Conservation (phyloP, 2,329 filamentous ascomycete species). For the Aspergillus niger region DNA sequence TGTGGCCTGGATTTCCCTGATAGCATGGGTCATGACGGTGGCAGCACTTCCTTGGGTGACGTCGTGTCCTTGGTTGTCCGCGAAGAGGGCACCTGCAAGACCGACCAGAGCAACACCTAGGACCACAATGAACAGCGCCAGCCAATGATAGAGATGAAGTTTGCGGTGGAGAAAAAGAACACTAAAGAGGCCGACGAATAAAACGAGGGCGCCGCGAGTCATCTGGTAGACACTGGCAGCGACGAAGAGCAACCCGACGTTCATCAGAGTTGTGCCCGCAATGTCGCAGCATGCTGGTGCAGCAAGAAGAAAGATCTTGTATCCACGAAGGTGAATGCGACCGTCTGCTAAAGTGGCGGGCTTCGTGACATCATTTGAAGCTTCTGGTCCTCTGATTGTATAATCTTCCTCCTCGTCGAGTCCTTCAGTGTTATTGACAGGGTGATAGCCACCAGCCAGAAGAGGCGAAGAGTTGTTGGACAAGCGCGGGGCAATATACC, state of each 20-base stretch:
- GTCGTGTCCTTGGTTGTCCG: constrained; percentile 53
- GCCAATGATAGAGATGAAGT: constrained; percentile 88
- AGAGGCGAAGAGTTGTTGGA: constrained; percentile 44
- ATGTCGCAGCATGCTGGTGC: constrained; percentile 93
- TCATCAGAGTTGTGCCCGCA: constrained; percentile 94
- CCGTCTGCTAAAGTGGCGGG: constrained; percentile 58
- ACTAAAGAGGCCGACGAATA: constrained; percentile 95
- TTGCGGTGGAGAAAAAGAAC: constrained; percentile 83
- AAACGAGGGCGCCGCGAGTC: constrained; percentile 89
- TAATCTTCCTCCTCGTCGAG: constrained; percentile 50
- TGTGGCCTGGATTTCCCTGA: constrained; percentile 45
- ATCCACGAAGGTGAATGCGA: constrained; percentile 65
- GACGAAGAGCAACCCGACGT: constrained; percentile 88
- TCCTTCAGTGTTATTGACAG: constrained; percentile 57
- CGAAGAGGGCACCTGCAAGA: constrained; percentile 79
- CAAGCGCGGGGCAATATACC: constrained; percentile 48
- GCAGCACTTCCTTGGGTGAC: constrained; percentile 33
- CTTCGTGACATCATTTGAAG: constrained; percentile 54
- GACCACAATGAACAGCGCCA: constrained; percentile 82
- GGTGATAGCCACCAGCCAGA: constrained; percentile 63
- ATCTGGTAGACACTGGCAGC: constrained; percentile 98
- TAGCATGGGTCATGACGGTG: constrained; percentile 40
- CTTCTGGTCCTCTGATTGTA: constrained; percentile 45
- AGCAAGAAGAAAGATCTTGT: constrained; percentile 72
- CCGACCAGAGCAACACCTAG: constrained; percentile 86